These are phyloP conservation scores for Bidens hawaiensis DNA, from an alignment of 140 eudicot species.

Conservation along the genomic window DNA sequence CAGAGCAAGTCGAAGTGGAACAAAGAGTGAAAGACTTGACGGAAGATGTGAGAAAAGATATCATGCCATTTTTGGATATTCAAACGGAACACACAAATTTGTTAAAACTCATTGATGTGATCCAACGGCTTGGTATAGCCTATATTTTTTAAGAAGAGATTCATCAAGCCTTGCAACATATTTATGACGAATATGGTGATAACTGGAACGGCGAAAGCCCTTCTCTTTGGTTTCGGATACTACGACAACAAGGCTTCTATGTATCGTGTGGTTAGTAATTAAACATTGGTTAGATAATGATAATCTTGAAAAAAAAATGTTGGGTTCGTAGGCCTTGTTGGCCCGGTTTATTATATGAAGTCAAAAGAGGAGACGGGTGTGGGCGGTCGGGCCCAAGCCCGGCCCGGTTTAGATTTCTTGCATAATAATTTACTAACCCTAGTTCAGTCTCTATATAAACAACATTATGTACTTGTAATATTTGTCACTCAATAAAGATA, in stretches of 20 bases:
- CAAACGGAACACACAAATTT: background rate
- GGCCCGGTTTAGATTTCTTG: too few species aligned
- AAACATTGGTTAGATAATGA: background rate
- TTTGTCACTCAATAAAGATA: too few species aligned
- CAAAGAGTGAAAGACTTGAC: background rate
- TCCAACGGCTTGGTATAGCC: background rate
- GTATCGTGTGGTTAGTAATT: background rate
- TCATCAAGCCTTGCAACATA: background rate
- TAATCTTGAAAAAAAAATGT: background rate
- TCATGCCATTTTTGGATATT: background rate
- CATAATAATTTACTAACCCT: too few species aligned
- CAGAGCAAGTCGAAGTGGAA: background rate
- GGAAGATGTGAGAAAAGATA: background rate
- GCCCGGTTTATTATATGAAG: too few species aligned
- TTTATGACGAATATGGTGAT: background rate
- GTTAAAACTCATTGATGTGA: background rate
- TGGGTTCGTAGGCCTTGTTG: too few species aligned
- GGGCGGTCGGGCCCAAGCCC: too few species aligned
- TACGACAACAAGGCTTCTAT: background rate
- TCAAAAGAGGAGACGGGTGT: too few species aligned
- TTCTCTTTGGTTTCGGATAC: background rate
- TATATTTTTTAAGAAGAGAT: background rate
- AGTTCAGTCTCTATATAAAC: too few species aligned
- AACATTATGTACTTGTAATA: too few species aligned
- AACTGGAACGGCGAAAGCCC: background rate